These are phyloP conservation scores for Mollisia scopiformis DNA, from an alignment of 2,329 filamentous ascomycete species.

Conservation along the genomic window DNA sequence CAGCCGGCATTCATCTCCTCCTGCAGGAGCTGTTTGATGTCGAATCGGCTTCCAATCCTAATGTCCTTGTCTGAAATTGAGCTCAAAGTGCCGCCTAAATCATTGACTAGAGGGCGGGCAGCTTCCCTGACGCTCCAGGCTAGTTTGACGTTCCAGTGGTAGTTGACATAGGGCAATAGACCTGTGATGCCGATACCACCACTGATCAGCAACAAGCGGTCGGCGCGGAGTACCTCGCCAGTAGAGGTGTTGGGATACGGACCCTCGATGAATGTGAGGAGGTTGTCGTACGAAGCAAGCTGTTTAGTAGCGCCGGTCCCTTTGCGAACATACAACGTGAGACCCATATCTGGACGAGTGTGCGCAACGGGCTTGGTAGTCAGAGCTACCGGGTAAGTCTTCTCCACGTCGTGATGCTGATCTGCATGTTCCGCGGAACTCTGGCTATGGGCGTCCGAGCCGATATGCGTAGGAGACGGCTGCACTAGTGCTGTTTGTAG, in stretches of 20 bases:
- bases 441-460: background rate
- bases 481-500: conserved; percentile 28
- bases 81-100: conserved; percentile 31
- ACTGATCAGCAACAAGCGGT: conserved; percentile 45
- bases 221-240: conserved; percentile 34
- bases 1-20: background rate
- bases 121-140: conserved; percentile 40
- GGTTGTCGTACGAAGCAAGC: conserved; percentile 28
- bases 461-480: background rate
- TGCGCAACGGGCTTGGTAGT: background rate
- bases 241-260: conserved; percentile 40
- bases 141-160: conserved; percentile 42
- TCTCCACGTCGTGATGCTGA: background rate
- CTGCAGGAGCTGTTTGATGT: background rate
- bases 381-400: background rate
- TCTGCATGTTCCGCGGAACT: background rate
- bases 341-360: background rate
- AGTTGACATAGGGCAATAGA: conserved; percentile 39
- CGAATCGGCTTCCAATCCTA: background rate
- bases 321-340: background rate
- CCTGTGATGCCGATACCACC: conserved; percentile 54
- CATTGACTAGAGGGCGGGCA: conserved; percentile 34
- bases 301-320: conserved; percentile 39
- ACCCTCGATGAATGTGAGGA: conserved; percentile 45
- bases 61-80: background rate